A percentile compares a stretch with the other conserved stretches of the same genome.
These are phyloP conservation scores for Lentinula sp. DNA, from an alignment of 768 basidiomycete genomes.

Conservation along the genomic window DNA sequence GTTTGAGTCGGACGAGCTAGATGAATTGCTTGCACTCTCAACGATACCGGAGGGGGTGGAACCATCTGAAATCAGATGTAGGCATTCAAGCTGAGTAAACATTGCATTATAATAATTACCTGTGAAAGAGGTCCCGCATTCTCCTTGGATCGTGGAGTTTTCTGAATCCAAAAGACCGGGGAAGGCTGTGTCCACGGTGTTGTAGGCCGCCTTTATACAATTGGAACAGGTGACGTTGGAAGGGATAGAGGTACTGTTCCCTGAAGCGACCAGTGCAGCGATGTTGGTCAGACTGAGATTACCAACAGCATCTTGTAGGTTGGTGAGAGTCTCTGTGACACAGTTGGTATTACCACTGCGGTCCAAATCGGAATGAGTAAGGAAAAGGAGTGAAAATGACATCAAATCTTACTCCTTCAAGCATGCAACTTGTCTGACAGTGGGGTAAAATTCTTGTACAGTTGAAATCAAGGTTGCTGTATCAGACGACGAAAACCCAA, in stretches of 20 bases:
- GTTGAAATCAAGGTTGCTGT: conserved; percentile 22
- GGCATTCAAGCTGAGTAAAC: neutral
- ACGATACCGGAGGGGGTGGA: conserved; percentile 26
- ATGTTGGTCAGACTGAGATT: conserved; percentile 30
- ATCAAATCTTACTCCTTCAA: conserved; percentile 50
- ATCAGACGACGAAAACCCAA: conserved; percentile 19
- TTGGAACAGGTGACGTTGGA: conserved; percentile 43
- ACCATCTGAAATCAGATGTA: conserved; percentile 25
- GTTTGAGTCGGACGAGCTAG: conserved; percentile 6
- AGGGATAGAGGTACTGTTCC: conserved; percentile 14
- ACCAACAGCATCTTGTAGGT: conserved; percentile 36
- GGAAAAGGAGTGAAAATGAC: neutral
- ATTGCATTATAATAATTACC: conserved; percentile 25
- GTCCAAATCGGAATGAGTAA: neutral
- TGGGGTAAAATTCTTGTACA: conserved; percentile 53
- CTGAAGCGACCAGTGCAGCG: conserved; percentile 3
- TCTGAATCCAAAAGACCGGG: conserved; percentile 26
- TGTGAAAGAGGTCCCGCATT: conserved; percentile 50
- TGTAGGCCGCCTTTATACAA: conserved; percentile 49
- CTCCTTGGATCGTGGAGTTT: conserved; percentile 21
- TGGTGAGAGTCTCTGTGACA: conserved; percentile 48
- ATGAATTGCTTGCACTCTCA: conserved; percentile 23
- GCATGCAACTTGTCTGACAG: conserved; percentile 49
- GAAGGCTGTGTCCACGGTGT: conserved; percentile 26
- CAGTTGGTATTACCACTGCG: conserved; percentile 40